Percentiles rank a stretch among this genome's conserved stretches.
phyloP scores from a whole-genome alignment of 1,284 basidiomycete species.

The Polyporus tsugae region DNA sequence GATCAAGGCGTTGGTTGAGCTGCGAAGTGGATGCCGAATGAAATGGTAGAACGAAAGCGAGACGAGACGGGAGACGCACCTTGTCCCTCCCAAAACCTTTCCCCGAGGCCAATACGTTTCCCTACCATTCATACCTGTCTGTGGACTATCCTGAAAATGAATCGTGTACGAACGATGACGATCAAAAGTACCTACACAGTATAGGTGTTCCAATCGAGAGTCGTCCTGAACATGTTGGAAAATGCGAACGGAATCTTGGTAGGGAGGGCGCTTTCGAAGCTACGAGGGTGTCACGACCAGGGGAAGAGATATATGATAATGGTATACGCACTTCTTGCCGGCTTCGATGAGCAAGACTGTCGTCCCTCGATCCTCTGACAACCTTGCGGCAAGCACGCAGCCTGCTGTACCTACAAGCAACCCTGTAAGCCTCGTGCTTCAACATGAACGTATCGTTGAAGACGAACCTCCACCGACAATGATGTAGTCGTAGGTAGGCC shows the following conservation, averaged over 20 bases:
- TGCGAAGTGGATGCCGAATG: not conserved
- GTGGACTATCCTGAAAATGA: conserved; percentile 25
- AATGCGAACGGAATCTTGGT: not conserved
- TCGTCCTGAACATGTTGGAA: not conserved
- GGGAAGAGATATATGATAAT: not conserved
- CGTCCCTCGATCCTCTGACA: conserved; percentile 15
- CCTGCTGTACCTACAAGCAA: conserved; percentile 18
- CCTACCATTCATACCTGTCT: conserved; percentile 26
- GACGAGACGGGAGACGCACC: conserved; percentile 13
- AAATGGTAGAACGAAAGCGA: too few species aligned
- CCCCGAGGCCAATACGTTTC: conserved; percentile 29
- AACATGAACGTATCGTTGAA: not conserved
- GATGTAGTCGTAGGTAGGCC: conserved; percentile 8
- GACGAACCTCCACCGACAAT: conserved; percentile 6
- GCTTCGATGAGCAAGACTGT: conserved; percentile 18
- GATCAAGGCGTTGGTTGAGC: conserved; percentile 31
- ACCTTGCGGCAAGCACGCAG: conserved; percentile 19
- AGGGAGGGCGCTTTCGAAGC: not conserved
- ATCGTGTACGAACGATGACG: too few species aligned
- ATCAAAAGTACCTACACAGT: too few species aligned
- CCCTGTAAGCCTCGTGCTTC: not conserved
- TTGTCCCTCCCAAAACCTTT: conserved; percentile 32
- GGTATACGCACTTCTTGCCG: conserved; percentile 1
- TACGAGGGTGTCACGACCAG: not conserved
- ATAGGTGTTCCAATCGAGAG: conserved; percentile 7